Conservation (phyloP, 2,329 filamentous ascomycete genomes). For the Beauveria asiatica region DNA sequence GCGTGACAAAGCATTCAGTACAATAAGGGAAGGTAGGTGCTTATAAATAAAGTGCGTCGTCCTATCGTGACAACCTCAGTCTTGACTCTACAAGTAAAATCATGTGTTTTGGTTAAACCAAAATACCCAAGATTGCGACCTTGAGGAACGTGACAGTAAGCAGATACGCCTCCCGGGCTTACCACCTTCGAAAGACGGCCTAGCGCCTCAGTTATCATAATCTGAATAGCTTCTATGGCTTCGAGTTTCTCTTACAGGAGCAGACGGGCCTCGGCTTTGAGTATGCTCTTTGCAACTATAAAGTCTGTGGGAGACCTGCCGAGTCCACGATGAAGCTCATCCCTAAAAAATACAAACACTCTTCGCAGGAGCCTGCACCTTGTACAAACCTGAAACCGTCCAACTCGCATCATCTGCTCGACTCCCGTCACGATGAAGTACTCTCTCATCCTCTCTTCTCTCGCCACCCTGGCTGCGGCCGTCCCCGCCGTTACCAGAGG, state of each 20-base stretch:
- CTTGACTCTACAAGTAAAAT: no score
- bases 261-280: background rate
- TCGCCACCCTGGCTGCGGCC: background rate
- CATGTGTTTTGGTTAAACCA: background rate
- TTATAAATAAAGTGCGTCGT: background rate
- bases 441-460: background rate
- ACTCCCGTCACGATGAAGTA: background rate
- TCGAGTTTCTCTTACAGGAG: background rate
- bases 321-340: background rate
- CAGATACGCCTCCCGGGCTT: background rate
- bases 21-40: background rate
- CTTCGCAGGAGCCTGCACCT: background rate
- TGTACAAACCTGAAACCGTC: background rate
- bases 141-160: background rate
- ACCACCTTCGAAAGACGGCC: slow-evolving; percentile 4
- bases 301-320: background rate
- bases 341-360: background rate
- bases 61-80: background rate
- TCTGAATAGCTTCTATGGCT: background rate
- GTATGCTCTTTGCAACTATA: background rate
- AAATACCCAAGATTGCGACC: background rate
- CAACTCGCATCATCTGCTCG: background rate
- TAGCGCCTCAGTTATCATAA: background rate
- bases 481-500: background rate
- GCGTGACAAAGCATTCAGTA: background rate